Conservation (phyloP, 495 filamentous ascomycete species). For the Staphylotrichum longicolle region DNA sequence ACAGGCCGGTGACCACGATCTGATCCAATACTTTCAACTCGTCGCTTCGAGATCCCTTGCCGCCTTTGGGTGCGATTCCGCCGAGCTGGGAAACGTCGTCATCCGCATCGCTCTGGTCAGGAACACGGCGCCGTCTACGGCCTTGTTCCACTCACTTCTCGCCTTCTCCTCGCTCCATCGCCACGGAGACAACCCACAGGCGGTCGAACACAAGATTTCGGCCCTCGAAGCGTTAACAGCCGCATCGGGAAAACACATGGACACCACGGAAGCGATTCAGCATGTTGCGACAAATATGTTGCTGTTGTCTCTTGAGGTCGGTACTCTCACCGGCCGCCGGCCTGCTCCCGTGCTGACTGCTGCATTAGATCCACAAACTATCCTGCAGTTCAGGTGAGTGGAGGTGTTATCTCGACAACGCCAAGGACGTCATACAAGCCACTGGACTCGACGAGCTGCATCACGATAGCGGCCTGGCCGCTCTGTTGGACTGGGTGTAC, state of each 20-base stretch:
- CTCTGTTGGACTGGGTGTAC: slow-evolving; percentile 38
- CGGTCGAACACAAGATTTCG: slow-evolving; percentile 35
- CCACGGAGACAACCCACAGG: slow-evolving; percentile 32
- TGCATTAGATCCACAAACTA: slow-evolving; percentile 16
- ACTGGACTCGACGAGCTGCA: slow-evolving; percentile 9
- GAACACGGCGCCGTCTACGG: slow-evolving; percentile 24
- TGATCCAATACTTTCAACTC: slow-evolving; percentile 6
- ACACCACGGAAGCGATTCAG: slow-evolving; percentile 31
- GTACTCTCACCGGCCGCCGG: not conserved
- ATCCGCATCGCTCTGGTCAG: slow-evolving; percentile 28
- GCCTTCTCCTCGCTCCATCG: slow-evolving; percentile 36
- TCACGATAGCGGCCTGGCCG: slow-evolving; percentile 24
- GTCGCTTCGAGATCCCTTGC: slow-evolving; percentile 29
- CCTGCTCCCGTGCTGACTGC: not conserved
- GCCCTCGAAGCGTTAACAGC: slow-evolving; percentile 29
- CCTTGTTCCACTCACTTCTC: slow-evolving; percentile 32
- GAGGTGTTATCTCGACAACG: slow-evolving; percentile 30
- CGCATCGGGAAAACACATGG: slow-evolving; percentile 15
- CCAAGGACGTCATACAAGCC: slow-evolving; percentile 28
- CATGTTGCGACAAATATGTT: slow-evolving; percentile 42
- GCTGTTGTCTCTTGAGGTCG: slow-evolving; percentile 37
- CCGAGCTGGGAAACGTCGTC: slow-evolving; percentile 28
- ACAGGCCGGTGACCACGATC: not conserved
- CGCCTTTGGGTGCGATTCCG: slow-evolving; percentile 26
- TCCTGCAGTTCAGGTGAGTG: slow-evolving; percentile 31